Conservation (phyloP, 2,329 filamentous ascomycete species). For the Alternaria gaisen region DNA sequence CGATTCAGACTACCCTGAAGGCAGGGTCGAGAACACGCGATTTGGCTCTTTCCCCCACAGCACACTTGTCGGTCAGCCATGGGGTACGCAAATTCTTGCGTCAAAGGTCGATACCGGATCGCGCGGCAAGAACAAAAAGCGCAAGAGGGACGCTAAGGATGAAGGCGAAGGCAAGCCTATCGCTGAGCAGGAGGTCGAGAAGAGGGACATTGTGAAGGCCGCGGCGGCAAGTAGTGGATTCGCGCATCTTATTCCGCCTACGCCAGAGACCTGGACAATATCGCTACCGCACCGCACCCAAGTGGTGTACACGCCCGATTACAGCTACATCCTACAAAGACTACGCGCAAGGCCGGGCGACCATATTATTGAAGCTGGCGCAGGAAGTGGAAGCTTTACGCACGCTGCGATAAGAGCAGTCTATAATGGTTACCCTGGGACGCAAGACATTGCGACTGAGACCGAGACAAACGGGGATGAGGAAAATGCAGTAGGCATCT, state of each 20-base stretch:
- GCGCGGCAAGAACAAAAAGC: slow-evolving; percentile 69
- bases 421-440: slow-evolving; percentile 72
- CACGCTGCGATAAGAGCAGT: slow-evolving; percentile 80
- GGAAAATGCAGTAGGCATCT: slow-evolving; percentile 42
- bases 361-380: slow-evolving; percentile 79
- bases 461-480: slow-evolving; percentile 25
- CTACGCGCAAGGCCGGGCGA: slow-evolving; percentile 77
- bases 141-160: slow-evolving; percentile 56
- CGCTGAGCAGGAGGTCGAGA: slow-evolving; percentile 44
- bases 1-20: slow-evolving; percentile 55
- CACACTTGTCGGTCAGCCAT: slow-evolving; percentile 72
- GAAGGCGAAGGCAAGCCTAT: slow-evolving; percentile 28
- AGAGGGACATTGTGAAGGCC: slow-evolving; percentile 40
- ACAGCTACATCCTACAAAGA: slow-evolving; percentile 82
- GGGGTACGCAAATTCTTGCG: slow-evolving; percentile 91
- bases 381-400: slow-evolving; percentile 84
- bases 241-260: slow-evolving; percentile 79
- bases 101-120: slow-evolving; percentile 91
- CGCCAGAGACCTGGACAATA: slow-evolving; percentile 82
- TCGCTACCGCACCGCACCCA: slow-evolving; percentile 84
- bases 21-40: slow-evolving; percentile 78
- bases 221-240: slow-evolving; percentile 71
- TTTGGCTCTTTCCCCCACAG: slow-evolving; percentile 77
- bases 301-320: slow-evolving; percentile 87
- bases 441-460: slow-evolving; percentile 13